A percentile compares a stretch with the other conserved stretches of the same genome.
These are phyloP conservation scores for Chaetomium sp. DNA, from an alignment of 2,329 filamentous ascomycete species.

Conservation along the genomic window DNA sequence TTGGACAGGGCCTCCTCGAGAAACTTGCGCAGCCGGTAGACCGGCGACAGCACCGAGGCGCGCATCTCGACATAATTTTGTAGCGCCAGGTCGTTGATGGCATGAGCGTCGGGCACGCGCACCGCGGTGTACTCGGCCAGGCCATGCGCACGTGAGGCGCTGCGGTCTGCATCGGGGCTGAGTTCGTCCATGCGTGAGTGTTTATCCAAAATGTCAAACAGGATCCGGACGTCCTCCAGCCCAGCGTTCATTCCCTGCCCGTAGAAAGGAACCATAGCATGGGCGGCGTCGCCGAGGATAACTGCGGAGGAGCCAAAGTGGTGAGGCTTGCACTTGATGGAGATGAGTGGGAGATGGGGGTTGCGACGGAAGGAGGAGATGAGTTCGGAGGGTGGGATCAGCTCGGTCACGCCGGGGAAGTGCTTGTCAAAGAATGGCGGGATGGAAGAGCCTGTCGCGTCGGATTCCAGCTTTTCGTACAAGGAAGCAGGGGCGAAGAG, in stretches of 20 bases:
- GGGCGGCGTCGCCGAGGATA: slow-evolving; percentile 87
- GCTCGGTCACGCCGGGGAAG: slow-evolving; percentile 76
- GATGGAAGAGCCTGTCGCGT: slow-evolving; percentile 45
- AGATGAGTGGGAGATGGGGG: slow-evolving; percentile 87
- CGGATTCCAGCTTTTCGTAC: slow-evolving; percentile 60
- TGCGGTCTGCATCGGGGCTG: slow-evolving; percentile 46
- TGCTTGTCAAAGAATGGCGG: slow-evolving; percentile 70
- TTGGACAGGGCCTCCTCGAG: slow-evolving; percentile 79
- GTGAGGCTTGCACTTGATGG: slow-evolving; percentile 85
- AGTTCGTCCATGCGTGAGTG: slow-evolving; percentile 33
- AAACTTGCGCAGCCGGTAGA: slow-evolving; percentile 76
- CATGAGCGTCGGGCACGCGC: slow-evolving; percentile 71
- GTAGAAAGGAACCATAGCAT: slow-evolving; percentile 98
- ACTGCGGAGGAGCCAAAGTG: slow-evolving; percentile 72
- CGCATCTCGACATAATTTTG: slow-evolving; percentile 95
- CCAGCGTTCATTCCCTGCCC: slow-evolving; percentile 97
- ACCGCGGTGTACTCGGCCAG: slow-evolving; percentile 68
- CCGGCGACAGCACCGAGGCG: slow-evolving; percentile 66
- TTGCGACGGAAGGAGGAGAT: slow-evolving; percentile 70
- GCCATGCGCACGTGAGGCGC: slow-evolving; percentile 59
- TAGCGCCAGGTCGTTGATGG: slow-evolving; percentile 87
- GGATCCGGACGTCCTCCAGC: slow-evolving; percentile 83
- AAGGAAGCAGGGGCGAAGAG: slow-evolving; percentile 73
- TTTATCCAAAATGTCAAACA: slow-evolving; percentile 76
- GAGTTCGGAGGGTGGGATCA: slow-evolving; percentile 63